A percentile compares a stretch with the other conserved stretches of the same genome.
phyloP scores from a whole-genome alignment of 2,329 filamentous ascomycete genomes.

The Colletotrichum gloeosporioides region DNA sequence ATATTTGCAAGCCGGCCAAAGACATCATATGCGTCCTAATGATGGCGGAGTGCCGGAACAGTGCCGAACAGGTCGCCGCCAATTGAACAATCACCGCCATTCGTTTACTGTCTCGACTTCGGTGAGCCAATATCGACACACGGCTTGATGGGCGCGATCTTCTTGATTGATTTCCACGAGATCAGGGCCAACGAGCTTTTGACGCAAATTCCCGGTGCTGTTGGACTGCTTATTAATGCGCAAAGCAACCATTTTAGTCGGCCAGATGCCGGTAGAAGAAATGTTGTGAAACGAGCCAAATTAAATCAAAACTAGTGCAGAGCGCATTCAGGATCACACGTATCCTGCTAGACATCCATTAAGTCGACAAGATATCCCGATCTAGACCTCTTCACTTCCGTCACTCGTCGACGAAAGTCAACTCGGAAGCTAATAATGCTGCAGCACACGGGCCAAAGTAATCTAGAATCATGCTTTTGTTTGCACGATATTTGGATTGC shows the following conservation, averaged over 20 bases:
- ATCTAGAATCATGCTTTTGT: neutral
- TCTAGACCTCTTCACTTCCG: neutral
- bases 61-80: neutral
- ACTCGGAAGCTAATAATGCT: neutral
- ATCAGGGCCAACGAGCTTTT: neutral
- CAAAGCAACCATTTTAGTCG: neutral
- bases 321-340: neutral
- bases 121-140: neutral
- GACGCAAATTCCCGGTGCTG: neutral
- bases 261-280: neutral
- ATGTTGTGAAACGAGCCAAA: neutral
- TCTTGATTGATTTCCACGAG: neutral
- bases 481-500: neutral
- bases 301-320: neutral
- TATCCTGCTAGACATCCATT: neutral
- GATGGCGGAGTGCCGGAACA: neutral
- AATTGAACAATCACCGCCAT: neutral
- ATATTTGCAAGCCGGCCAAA: neutral
- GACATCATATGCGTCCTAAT: neutral
- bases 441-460: neutral
- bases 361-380: neutral
- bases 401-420: neutral
- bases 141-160: neutral
- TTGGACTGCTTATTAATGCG: neutral
- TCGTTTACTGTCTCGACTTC: neutral